A percentile compares a stretch with the other conserved stretches of the same genome.
These are phyloP conservation scores for Alternaria infectoria DNA, from an alignment of 2,329 filamentous ascomycete species.

Conservation along the genomic window DNA sequence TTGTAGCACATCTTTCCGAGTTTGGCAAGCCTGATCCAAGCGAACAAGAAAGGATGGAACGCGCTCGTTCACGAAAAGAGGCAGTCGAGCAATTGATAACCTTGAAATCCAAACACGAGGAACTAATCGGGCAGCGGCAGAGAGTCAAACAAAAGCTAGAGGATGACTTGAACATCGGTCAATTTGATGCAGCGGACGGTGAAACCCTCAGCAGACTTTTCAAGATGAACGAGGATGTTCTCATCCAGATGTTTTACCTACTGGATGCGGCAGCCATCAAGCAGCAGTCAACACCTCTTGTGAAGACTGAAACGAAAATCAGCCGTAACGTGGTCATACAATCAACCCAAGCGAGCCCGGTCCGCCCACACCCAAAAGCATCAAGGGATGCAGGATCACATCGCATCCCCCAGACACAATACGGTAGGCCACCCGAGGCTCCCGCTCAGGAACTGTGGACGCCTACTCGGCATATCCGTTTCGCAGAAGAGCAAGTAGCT, in stretches of 20 bases:
- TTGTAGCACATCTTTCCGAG: constrained; percentile 34
- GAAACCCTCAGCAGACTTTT: constrained; percentile 32
- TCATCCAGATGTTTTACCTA: constrained; percentile 36
- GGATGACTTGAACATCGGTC: constrained; percentile 35
- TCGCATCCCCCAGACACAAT: constrained; percentile 43
- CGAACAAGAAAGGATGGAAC: constrained; percentile 31
- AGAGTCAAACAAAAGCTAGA: constrained; percentile 38
- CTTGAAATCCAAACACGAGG: constrained; percentile 27
- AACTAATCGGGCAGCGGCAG: constrained; percentile 24
- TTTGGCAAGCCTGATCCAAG: constrained; percentile 26
- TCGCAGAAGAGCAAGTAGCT: constrained; percentile 25
- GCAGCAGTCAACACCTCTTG: constrained; percentile 14
- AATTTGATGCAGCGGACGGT: constrained; percentile 34
- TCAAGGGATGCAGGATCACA: constrained; percentile 12
- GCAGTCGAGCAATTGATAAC: constrained; percentile 37
- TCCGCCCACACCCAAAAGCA: constrained; percentile 17
- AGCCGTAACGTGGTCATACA: constrained; percentile 32
- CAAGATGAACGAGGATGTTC: constrained; percentile 34
- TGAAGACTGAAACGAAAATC: constrained; percentile 15
- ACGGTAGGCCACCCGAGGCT: constrained; percentile 40
- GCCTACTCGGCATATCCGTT: constrained; percentile 34
- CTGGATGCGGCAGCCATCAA: constrained; percentile 36
- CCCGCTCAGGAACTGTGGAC: constrained; percentile 35
- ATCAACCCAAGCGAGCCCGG: constrained; percentile 40
- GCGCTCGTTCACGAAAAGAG: constrained; percentile 35